Evolutionary conservation across 2,329 filamentous ascomycete genomes (phyloP), one percentile per base, ranked within the genome.

Genomic region (Fusarium euwallaceae): DNA sequence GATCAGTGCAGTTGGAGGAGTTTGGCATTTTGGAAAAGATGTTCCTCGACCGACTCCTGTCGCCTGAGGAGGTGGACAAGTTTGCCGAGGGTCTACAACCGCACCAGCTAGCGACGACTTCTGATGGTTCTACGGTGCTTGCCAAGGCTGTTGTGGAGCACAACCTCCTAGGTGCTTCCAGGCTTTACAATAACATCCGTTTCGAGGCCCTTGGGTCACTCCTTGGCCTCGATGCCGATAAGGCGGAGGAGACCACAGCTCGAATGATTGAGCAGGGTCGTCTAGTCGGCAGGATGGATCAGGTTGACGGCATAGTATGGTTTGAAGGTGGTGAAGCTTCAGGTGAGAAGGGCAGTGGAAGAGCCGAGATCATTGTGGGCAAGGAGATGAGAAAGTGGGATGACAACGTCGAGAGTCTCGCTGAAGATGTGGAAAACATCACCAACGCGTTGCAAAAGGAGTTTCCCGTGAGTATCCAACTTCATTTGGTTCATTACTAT

Each of bases 211-310:
- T 99, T 1, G 97, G 92, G 0, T 85, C 88, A 43, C 88, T 98
- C 41, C 86, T 99, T 16, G 95, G 94, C 0, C 88, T 98, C 6
- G 91, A 94, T 68, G 91, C 90, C 0, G 93, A 94, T 61, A 93
- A 92, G 82, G 96, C 96, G 4, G 97, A 99, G 86, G 92, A 93
- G 68, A 98, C 97, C 64, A 97, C 96, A 14, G 95, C 96, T 6
- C 89, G 91, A 77, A 99, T 99, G 97, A 94, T 99, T 78, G 95
- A 98, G 86, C 95, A 98, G 83, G 95, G 94, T 11, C 91, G 97
- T 36, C 84, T 99, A 61, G 90, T 93, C 4, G 97, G 96, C 9
- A 92, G 93, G 67, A 98, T 99, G 79, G 96, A 99, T 83, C 97
- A 99, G 86, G 95, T 99, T 67, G 94, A 95, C 66, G 89, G 93